Evolutionary conservation across 768 basidiomycete species (phyloP), one percentile per base, ranked within the genome.

Genomic region (Boletus vinaceobasis): DNA sequence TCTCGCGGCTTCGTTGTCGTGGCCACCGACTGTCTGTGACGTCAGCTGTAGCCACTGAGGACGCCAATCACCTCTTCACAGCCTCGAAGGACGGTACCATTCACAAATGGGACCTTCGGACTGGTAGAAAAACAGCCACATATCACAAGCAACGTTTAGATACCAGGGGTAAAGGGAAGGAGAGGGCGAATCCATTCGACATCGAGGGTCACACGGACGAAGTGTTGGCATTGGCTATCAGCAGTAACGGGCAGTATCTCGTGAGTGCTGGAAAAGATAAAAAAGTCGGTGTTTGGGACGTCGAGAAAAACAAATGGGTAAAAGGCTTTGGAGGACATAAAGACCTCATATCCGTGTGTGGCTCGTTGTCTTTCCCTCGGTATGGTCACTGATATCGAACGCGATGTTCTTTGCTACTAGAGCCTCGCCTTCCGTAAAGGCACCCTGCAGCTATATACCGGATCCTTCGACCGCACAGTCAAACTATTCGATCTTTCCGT

Each of bases 11-110:
- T 48, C 83, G 81, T 49, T 85, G 81, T 26, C 80, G 84, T 36
- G 86, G 87, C 3, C 91, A 95, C 69, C 79, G 87, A 39, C 79
- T 90, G 52, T 81, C 91, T 8, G 81, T 93, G 11, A 96, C 97
- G 1, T 85, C 85, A 29, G 89, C 94, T 3, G 81, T 88, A 23
- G 83, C 87, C 2, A 86, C 91, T 1, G 81, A 87, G 47, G 84
- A 88, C 27, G 85, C 80, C 14, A 78, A 77, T 50, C 82, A 81
- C 65, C 79, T 98, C n/a, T 98, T 87, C 69, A 93, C 93, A 0
- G 76, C 93, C 0, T 88, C 89, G 9, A 99, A 99, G 68, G 93
- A 96, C 64, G 97, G 96, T 2, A 77, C 80, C 13, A 91, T 99
- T 65, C 79, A 87, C 51, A 90, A 93, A 69, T 93, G 90, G 88